Evolutionary conservation across 129 eudicot species (phyloP).

Genomic region (Flaveria bidentis): DNA sequence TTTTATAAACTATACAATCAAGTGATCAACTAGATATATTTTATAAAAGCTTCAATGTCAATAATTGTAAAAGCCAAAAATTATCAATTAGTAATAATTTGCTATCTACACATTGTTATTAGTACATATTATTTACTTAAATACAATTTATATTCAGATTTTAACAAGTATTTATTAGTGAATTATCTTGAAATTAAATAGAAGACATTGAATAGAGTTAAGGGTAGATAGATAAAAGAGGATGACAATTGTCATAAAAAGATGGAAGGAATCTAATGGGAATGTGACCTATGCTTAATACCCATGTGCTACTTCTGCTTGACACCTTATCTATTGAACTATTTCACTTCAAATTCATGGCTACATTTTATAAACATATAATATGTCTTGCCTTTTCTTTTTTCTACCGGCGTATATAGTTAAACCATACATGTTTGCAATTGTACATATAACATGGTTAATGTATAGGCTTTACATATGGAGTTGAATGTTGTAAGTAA

Average conservation of each 20-base stretch:
- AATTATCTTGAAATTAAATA: not conserved
- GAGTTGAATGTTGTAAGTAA: too few relatives aligned
- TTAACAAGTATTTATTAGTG: not conserved
- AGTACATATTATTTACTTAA: not conserved
- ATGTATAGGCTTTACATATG: too few relatives aligned
- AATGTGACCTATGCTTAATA: not conserved
- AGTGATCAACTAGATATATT: not conserved
- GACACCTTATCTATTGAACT: not conserved
- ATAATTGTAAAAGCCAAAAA: not conserved
- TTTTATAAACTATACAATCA: too few relatives aligned
- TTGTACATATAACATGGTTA: not conserved
- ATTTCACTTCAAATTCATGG: not conserved
- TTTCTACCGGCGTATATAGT: not conserved
- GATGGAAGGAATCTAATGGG: not conserved
- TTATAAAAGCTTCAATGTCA: not conserved
- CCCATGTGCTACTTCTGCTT: constrained; percentile 16
- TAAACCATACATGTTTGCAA: not conserved
- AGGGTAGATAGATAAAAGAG: constrained; percentile 15
- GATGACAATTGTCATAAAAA: not conserved
- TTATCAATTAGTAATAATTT: not conserved
- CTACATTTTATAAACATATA: not conserved
- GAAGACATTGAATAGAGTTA: not conserved
- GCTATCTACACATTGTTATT: not conserved
- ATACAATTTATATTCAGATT: not conserved
- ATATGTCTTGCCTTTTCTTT: not conserved